These are phyloP conservation scores for Saxophila tyrrhenica DNA, from an alignment of 495 filamentous ascomycete species.

Conservation along the genomic window DNA sequence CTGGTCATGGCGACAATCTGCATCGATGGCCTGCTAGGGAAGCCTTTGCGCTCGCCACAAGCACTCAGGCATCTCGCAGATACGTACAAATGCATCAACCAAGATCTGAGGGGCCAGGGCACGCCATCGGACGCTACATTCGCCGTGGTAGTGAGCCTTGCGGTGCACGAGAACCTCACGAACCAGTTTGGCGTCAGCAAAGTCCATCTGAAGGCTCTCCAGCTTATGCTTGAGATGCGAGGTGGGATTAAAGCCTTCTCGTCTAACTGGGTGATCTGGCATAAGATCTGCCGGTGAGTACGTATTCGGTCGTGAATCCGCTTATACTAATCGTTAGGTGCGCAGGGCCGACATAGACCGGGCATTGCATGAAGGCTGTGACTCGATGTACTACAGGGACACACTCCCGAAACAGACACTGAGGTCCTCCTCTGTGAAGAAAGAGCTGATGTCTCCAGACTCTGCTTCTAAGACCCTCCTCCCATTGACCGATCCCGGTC, in stretches of 20 bases:
- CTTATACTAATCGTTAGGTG: background rate
- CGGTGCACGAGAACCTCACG: background rate
- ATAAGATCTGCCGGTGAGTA: background rate
- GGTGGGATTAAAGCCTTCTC: background rate
- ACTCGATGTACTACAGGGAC: background rate
- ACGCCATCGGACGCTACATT: background rate
- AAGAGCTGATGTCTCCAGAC: too few relatives aligned
- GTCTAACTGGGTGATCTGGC: background rate
- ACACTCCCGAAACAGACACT: background rate
- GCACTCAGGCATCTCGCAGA: background rate
- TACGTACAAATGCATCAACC: background rate
- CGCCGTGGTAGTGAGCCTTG: background rate
- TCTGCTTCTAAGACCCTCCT: too few relatives aligned
- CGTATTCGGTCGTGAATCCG: background rate
- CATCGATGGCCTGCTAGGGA: background rate
- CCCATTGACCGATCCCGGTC: too few relatives aligned
- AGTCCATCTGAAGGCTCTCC: background rate
- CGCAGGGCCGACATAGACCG: background rate
- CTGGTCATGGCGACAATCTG: background rate
- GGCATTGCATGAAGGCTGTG: background rate
- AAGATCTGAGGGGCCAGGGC: background rate
- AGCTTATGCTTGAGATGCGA: background rate
- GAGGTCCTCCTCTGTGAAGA: too few relatives aligned
- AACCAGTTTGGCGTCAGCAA: background rate
- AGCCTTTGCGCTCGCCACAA: background rate